Percentiles rank a stretch among this genome's conserved stretches.
Conservation (phyloP, 495 filamentous ascomycete genomes). For the Tuber brumale region DNA sequence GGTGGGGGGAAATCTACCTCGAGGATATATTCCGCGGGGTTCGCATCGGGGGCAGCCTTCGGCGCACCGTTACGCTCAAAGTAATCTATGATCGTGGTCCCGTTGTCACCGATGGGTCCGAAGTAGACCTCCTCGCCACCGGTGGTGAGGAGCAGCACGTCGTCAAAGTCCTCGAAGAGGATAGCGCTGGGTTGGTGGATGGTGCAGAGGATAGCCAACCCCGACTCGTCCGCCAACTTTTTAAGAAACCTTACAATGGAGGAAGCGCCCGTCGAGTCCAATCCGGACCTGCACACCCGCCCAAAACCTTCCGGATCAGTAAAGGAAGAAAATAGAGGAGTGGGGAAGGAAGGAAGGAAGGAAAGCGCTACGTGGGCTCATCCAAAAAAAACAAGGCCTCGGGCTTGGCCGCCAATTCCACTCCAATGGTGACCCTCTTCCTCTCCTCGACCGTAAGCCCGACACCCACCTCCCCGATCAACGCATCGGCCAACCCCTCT, state of each 20-base stretch:
- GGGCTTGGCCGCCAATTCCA: constrained; percentile 85
- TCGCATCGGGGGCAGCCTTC: constrained; percentile 48
- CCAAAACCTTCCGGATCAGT: constrained; percentile 59
- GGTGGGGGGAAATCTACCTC: constrained; percentile 32
- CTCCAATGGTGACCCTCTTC: constrained; percentile 77
- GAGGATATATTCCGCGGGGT: constrained; percentile 44
- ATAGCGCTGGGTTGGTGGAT: constrained; percentile 74
- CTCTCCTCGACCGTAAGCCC: constrained; percentile 58
- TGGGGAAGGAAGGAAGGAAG: not conserved
- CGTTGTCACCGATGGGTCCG: constrained; percentile 62
- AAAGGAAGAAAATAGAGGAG: constrained; percentile 33
- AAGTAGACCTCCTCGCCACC: constrained; percentile 71
- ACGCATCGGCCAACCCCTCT: constrained; percentile 50
- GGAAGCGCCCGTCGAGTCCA: constrained; percentile 78
- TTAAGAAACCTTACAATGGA: constrained; percentile 74
- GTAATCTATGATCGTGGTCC: constrained; percentile 42
- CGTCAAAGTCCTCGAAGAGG: constrained; percentile 69
- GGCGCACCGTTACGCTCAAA: constrained; percentile 48
- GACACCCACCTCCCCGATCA: constrained; percentile 51
- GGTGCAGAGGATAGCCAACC: constrained; percentile 72
- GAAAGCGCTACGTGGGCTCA: constrained; percentile 49
- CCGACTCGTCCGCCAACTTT: constrained; percentile 64
- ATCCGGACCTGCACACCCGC: constrained; percentile 54
- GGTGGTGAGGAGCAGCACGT: constrained; percentile 63
- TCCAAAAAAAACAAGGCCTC: constrained; percentile 74